A percentile compares a stretch with the other conserved stretches of the same genome.
These are phyloP conservation scores for Fraxinus dipetala DNA, from an alignment of 305 asterid genomes.

Conservation along the genomic window DNA sequence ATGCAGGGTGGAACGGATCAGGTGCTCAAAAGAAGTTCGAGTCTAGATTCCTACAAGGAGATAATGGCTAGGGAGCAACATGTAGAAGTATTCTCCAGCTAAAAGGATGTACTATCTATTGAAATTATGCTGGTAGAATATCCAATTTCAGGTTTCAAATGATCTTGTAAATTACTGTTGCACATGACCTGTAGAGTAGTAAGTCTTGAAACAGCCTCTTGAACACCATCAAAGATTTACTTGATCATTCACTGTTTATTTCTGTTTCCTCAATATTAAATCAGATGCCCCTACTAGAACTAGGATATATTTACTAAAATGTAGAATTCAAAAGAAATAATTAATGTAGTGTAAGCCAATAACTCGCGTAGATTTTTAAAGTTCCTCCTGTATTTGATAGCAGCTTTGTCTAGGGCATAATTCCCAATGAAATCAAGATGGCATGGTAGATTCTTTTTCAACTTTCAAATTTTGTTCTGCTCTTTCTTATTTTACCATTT, in stretches of 20 bases:
- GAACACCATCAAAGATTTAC: neutral
- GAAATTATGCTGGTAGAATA: neutral
- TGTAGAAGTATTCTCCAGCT: neutral
- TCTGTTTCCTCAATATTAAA: neutral
- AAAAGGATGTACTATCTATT: neutral
- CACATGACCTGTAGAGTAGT: neutral
- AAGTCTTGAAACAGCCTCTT: neutral
- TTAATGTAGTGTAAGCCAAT: neutral
- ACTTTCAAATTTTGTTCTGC: neutral
- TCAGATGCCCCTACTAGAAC: neutral
- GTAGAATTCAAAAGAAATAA: neutral
- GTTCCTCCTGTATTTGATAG: neutral
- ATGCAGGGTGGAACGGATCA: neutral
- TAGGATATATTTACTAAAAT: neutral
- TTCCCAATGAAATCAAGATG: neutral
- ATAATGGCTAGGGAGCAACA: constrained; percentile 10
- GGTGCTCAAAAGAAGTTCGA: neutral
- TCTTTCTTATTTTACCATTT: neutral
- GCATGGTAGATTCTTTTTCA: neutral
- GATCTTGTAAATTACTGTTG: neutral
- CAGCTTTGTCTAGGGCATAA: neutral
- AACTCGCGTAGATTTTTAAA: neutral
- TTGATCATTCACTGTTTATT: neutral
- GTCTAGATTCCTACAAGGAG: constrained; percentile 6
- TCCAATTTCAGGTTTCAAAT: neutral